Conservation (phyloP, 257 asterid species). For the Jaltomata sinuosa region DNA sequence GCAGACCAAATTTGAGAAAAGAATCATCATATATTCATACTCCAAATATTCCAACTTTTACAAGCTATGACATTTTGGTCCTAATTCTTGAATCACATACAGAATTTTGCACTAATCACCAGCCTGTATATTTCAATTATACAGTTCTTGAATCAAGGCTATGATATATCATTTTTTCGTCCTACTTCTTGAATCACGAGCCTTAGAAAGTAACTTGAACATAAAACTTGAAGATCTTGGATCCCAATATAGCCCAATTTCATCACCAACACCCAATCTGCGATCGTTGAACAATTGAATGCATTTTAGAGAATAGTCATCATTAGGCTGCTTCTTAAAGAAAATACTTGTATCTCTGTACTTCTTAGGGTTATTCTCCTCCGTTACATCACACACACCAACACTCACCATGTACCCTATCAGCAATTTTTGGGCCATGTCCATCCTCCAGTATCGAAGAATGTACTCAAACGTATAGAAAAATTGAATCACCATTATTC, state of each 20-base stretch:
- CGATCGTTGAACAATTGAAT: background rate
- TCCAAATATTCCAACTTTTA: too few species aligned
- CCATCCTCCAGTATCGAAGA: background rate
- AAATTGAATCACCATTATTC: background rate
- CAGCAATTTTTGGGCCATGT: background rate
- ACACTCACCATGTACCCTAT: background rate
- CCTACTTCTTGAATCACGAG: too few species aligned
- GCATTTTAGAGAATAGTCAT: background rate
- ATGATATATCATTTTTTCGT: too few species aligned
- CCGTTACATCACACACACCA: background rate
- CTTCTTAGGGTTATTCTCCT: background rate
- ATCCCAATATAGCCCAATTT: background rate
- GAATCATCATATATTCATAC: too few species aligned
- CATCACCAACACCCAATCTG: background rate
- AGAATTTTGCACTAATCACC: too few species aligned
- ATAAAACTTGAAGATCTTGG: background rate
- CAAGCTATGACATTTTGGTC: too few species aligned
- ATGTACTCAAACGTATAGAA: background rate
- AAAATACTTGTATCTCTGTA: background rate
- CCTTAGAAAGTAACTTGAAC: background rate
- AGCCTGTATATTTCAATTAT: too few species aligned
- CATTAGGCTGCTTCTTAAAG: background rate
- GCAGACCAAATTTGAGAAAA: too few species aligned
- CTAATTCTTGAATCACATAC: too few species aligned
- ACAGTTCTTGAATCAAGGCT: too few species aligned